Base-by-base conservation (phyloP, 176 grass and related monocot species). In the Lolium rigidum region DNA sequence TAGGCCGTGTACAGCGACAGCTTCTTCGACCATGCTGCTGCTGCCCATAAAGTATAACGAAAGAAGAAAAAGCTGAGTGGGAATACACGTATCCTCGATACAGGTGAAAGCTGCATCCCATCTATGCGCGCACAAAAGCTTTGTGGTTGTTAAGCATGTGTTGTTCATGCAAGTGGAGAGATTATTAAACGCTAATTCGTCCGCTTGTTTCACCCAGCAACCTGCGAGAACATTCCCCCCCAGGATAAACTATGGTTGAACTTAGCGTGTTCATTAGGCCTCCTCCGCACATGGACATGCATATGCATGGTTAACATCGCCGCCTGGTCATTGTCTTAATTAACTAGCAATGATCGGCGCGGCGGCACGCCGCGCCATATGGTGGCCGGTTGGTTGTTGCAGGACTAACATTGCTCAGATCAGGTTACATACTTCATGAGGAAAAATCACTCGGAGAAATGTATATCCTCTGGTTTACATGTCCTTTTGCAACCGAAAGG, bases 101-200 rank as follows among this genome's bases (percentile, higher is more conserved):
- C 31, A 68, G 65, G 31, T 7, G 65, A 67, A 67, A 67, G 64
- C 14, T 50, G 44, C 13, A 1, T 26, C 46, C 21, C 22, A 17
- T 51, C 71, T 75, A 0, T 75, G 28, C 73, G 73, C 73, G 47
- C 18, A 54, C 48, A 76, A 54, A 76, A 18, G 24, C 48, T 76
- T 2, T 35, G 7, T 31, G 73, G 73, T 76, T 10, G 73, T 76
- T 75, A 74, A 31, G 72, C 72, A 75, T 49, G 72, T 75, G 47
- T 52, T 10, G 22, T 2, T 75, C 48, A 76, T 76, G 73, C 15
- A 18, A 31, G 13, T 16, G 44, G 24, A 8, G 73, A 28, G 65
- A 54, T 35, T 76, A 76, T 54, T 28, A 26, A 28, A 18, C 24
- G 4, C 24, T 52, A 52, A 54, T 17, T 10, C 24, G 7, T 10